Percentiles rank a stretch among this genome's conserved stretches.
Evolutionary conservation across 140 eudicot species (phyloP).

Genomic region (Erigeron philadelphicus): DNA sequence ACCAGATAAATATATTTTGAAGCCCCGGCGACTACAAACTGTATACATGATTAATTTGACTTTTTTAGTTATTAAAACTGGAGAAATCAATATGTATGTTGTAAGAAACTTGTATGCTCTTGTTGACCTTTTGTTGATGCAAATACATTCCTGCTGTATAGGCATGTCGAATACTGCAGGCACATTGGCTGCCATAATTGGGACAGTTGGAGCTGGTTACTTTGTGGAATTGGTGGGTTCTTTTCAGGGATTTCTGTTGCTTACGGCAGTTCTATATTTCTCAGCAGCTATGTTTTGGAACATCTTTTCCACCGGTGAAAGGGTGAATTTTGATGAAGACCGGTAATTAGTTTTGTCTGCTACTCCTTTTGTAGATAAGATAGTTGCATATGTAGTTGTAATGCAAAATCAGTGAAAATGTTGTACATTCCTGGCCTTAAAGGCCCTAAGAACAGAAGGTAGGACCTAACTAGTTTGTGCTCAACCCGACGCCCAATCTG

Average conservation of each 20-base stretch:
- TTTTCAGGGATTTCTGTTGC: slow-evolving; percentile 79
- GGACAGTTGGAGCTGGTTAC: slow-evolving; percentile 95
- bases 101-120: neutral
- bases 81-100: neutral
- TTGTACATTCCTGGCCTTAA: slow-evolving; percentile 7
- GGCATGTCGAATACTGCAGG: slow-evolving; percentile 94
- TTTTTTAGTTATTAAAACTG: no score
- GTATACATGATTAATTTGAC: no score
- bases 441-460: no score
- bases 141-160: slow-evolving; percentile 24
- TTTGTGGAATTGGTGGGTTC: slow-evolving; percentile 89
- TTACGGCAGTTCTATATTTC: slow-evolving; percentile 67
- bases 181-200: slow-evolving; percentile 80
- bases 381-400: slow-evolving; percentile 11
- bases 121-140: slow-evolving; percentile 3
- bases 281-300: slow-evolving; percentile 65
- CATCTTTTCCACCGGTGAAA: slow-evolving; percentile 70
- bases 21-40: no score
- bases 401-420: slow-evolving; percentile 9
- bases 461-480: no score
- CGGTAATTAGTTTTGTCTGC: slow-evolving; percentile 19
- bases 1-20: no score
- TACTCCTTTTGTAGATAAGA: slow-evolving; percentile 13
- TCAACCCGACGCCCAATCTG: no score
- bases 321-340: slow-evolving; percentile 68